Evolutionary conservation across 2,329 filamentous ascomycete species (phyloP).

Genomic region (Fusarium oxysporum): DNA sequence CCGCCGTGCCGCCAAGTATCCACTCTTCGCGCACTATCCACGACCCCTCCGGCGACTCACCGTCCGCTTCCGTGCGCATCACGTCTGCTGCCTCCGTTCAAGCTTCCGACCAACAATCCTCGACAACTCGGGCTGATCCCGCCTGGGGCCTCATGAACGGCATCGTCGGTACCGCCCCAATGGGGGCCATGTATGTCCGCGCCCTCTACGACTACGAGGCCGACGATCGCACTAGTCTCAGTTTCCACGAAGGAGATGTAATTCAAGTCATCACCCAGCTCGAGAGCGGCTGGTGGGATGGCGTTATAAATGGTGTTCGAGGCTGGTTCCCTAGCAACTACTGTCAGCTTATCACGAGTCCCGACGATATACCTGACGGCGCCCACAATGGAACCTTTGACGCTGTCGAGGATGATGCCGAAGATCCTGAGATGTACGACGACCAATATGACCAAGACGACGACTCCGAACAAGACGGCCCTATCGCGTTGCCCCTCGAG

Average conservation of each 20-base stretch:
- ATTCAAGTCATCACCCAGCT: constrained; percentile 99
- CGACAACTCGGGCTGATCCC: constrained; percentile 44
- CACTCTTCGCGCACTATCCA: constrained; percentile 47
- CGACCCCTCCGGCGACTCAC: constrained; percentile 47
- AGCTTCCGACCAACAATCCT: constrained; percentile 41
- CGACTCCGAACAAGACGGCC: constrained; percentile 71
- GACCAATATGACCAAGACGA: constrained; percentile 75
- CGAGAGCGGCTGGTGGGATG: constrained; percentile 99
- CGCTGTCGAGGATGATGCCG: constrained; percentile 70
- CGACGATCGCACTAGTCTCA: constrained; percentile 95
- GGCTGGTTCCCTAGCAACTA: constrained; percentile 99
- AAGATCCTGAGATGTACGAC: constrained; percentile 74
- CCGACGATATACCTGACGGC: constrained; percentile 77
- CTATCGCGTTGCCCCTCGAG: constrained; percentile 74
- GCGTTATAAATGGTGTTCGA: constrained; percentile 94
- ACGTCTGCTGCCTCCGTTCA: constrained; percentile 42
- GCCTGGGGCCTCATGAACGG: constrained; percentile 66
- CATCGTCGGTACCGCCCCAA: constrained; percentile 68
- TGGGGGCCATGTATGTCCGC: constrained; percentile 86
- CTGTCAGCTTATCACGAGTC: constrained; percentile 84
- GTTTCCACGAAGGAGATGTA: constrained; percentile 95
- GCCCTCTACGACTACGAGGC: constrained; percentile 98
- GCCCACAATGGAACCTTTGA: constrained; percentile 66
- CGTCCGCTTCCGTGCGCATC: constrained; percentile 46
- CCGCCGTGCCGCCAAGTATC: constrained; percentile 49